phyloP scores from a whole-genome alignment of 192 early-diverging fungal species.

The Geranomyces variabilis region DNA sequence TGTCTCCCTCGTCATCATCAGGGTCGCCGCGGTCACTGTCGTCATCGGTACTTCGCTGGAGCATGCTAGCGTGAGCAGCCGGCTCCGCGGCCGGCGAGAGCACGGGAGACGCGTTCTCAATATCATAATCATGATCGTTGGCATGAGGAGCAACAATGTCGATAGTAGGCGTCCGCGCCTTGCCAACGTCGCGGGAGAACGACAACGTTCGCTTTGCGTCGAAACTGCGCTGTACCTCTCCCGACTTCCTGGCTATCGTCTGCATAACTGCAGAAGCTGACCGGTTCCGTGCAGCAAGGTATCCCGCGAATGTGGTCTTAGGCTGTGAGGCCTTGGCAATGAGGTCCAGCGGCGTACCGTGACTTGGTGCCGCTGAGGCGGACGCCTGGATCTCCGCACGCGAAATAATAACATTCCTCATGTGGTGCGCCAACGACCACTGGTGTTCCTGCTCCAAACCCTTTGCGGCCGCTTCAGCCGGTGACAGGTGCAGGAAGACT shows the following conservation, averaged over 20 bases:
- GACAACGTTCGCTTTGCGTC: no score
- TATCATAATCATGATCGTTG: neutral
- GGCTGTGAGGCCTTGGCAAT: neutral
- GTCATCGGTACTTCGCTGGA: no score
- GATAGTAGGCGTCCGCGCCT: no score
- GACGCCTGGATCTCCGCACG: neutral
- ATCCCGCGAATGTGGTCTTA: neutral
- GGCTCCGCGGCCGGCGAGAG: neutral
- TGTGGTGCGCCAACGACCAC: constrained; percentile 13
- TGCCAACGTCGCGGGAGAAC: no score
- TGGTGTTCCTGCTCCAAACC: neutral
- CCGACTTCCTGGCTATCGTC: neutral
- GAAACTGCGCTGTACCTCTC: no score
- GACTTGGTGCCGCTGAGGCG: neutral
- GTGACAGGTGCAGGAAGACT: no score
- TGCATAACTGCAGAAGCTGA: constrained; percentile 2
- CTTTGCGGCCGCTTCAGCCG: no score
- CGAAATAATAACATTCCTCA: constrained; percentile 10
- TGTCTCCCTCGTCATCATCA: neutral
- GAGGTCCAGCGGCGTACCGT: neutral
- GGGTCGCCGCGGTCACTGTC: neutral
- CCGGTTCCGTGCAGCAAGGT: neutral
- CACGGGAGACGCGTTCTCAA: constrained; percentile 13
- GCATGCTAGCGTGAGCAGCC: no score
- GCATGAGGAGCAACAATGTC: no score